Percentiles rank a stretch among this genome's conserved stretches.
phyloP scores from a whole-genome alignment of 2,329 filamentous ascomycete genomes.

The Decorospora gaudefroyi region DNA sequence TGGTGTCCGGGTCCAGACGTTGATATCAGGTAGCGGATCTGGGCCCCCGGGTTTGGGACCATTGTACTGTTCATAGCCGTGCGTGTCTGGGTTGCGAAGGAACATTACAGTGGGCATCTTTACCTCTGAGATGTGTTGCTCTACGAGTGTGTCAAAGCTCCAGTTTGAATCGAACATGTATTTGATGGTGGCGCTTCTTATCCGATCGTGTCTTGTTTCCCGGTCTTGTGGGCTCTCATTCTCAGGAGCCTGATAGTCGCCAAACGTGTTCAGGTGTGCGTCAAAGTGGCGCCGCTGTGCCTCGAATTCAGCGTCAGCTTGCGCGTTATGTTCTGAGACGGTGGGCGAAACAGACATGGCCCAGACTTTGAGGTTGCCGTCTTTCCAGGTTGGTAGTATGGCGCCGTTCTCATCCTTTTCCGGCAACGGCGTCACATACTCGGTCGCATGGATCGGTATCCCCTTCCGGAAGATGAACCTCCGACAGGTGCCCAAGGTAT shows the following conservation, averaged over 20 bases:
- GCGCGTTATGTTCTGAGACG: slow-evolving; percentile 5
- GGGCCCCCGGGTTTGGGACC: slow-evolving; percentile 66
- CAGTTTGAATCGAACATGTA: slow-evolving; percentile 81
- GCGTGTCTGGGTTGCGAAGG: slow-evolving; percentile 63
- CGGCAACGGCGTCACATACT: slow-evolving; percentile 56
- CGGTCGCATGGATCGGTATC: slow-evolving; percentile 71
- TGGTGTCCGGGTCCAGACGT: slow-evolving; percentile 72
- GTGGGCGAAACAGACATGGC: slow-evolving; percentile 65
- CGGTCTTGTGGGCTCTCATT: slow-evolving; percentile 41
- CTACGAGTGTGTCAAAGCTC: slow-evolving; percentile 70
- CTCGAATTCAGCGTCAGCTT: slow-evolving; percentile 28
- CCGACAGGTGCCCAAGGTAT: slow-evolving; percentile 79
- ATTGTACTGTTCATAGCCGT: slow-evolving; percentile 69
- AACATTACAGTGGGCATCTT: slow-evolving; percentile 72
- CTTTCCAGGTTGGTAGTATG: slow-evolving; percentile 68
- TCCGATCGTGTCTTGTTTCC: slow-evolving; percentile 52
- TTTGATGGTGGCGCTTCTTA: slow-evolving; percentile 66
- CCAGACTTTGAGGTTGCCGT: slow-evolving; percentile 82
- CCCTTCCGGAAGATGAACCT: slow-evolving; percentile 85
- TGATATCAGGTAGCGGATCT: slow-evolving; percentile 63
- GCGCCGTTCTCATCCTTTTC: slow-evolving; percentile 42
- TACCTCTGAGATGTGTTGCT: slow-evolving; percentile 68
- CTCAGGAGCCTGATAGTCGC: slow-evolving; percentile 36
- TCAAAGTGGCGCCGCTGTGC: slow-evolving; percentile 33
- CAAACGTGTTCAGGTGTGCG: slow-evolving; percentile 34